A percentile compares a stretch with the other conserved stretches of the same genome.
phyloP scores from a whole-genome alignment of 257 asterid species.

The Solanum habrochaites region DNA sequence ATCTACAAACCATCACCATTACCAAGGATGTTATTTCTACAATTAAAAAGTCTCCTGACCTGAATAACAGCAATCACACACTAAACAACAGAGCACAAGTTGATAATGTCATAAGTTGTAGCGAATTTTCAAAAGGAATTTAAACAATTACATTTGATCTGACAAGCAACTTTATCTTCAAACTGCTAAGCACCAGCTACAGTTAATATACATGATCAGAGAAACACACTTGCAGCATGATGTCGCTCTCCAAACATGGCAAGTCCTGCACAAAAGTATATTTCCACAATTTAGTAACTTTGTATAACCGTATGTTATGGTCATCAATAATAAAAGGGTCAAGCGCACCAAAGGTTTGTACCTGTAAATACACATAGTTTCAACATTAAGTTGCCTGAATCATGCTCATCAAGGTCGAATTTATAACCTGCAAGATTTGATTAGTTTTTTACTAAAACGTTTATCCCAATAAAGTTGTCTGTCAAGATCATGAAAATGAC shows the following conservation, averaged over 20 bases:
- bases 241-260: background rate
- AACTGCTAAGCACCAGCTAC: too few relatives aligned
- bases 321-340: background rate
- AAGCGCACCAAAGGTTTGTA: background rate
- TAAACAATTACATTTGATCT: background rate
- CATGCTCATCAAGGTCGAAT: background rate
- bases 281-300: too few relatives aligned
- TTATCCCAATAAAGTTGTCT: background rate
- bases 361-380: background rate
- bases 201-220: background rate
- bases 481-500: background rate
- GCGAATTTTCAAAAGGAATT: background rate
- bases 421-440: background rate
- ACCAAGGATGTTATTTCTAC: background rate
- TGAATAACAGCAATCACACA: too few relatives aligned
- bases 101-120: background rate
- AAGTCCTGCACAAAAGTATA: background rate
- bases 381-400: background rate
- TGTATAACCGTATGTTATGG: background rate
- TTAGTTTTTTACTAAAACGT: background rate
- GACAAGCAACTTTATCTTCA: background rate
- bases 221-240: too few relatives aligned
- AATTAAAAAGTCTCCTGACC: background rate
- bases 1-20: too few relatives aligned
- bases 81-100: background rate